A percentile compares a stretch with the other conserved stretches of the same genome.
These are phyloP conservation scores for Rhodosporidiobolus odoratus DNA, from an alignment of 768 basidiomycete genomes.

Conservation along the genomic window DNA sequence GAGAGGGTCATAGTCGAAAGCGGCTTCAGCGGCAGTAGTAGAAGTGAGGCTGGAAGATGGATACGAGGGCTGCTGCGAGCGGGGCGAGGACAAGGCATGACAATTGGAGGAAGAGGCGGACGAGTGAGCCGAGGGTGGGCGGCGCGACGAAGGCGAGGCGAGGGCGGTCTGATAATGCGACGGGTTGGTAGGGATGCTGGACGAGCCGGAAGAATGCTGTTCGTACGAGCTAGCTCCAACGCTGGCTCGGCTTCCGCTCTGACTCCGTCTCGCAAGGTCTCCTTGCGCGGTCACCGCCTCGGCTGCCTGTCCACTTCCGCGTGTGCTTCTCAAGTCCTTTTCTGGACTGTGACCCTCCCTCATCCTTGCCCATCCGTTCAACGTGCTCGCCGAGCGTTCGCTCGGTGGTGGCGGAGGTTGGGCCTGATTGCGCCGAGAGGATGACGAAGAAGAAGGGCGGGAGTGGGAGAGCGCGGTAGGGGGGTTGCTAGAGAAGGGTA, in stretches of 20 bases:
- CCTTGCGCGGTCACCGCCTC: not conserved
- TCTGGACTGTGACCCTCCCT: not conserved
- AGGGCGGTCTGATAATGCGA: not conserved
- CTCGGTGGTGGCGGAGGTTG: not conserved
- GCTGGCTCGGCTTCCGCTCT: not conserved
- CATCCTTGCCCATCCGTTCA: not conserved
- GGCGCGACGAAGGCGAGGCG: not conserved
- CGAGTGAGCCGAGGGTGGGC: not conserved
- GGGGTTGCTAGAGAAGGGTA: not conserved
- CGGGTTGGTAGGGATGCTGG: not conserved
- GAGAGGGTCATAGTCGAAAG: constrained; percentile 23
- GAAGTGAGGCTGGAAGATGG: not conserved
- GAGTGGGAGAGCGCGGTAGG: not conserved
- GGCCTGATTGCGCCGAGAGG: not conserved
- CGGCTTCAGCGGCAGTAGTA: not conserved
- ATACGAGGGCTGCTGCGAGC: not conserved
- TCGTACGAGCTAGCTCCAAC: not conserved
- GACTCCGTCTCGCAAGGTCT: not conserved
- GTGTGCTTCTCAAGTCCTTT: not conserved
- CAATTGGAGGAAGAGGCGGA: constrained; percentile 3
- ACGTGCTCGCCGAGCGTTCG: not conserved
- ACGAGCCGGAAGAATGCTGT: not conserved
- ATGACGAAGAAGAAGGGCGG: not conserved
- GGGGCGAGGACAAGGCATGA: constrained; percentile 1
- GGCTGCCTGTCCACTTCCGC: not conserved